Base-by-base conservation (phyloP, 202 grass and related monocot genomes). In the Musa balbisiana region DNA sequence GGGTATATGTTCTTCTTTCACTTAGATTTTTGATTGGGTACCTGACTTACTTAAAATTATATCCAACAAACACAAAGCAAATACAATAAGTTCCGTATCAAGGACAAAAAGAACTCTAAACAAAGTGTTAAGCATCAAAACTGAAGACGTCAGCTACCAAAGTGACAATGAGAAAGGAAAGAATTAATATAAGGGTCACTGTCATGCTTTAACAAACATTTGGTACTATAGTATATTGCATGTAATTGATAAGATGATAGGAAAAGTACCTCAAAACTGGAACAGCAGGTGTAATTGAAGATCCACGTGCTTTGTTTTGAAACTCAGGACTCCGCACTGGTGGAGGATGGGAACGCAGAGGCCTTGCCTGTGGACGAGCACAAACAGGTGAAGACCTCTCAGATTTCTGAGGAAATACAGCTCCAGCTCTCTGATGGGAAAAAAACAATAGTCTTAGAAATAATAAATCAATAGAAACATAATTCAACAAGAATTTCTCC, bases 341-440 rank as follows among this genome's bases (percentile, higher is more conserved):
- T 72, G 62, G 72, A 79, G 88, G 88, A 83, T 91, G 88, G 29
- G 92, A 89, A 87, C 87, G 81, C 23, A 86, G 74, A 65, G 90
- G 88, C 52, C 83, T 82, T 73, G 84, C 87, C 73, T 98, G 88
- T 13, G 94, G 82, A 81, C 85, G 89, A 80, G 85, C 91, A 72
- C 93, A 83, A 75, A 85, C 83, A 67, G 94, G 91, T 53, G 88
- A 77, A 65, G 90, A 89, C 69, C 81, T 88, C 82, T 89, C 82
- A 71, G 79, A 64, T 84, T 87, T 93, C 72, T 81, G 77, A 75
- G 94, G 94, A 89, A 98, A 98, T 80, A 98, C 64, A n/a, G 64
- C 85, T 83, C 94, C 91, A 72, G 77, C 62, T n/a, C 88, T 82
- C 94, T 98, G 76, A 50, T 79, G 84, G 76, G 81, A 56, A 78